Percentiles rank a stretch among this genome's conserved stretches.
Evolutionary conservation across 2,329 filamentous ascomycete genomes (phyloP).

Genomic region (Fusarium sp.): DNA sequence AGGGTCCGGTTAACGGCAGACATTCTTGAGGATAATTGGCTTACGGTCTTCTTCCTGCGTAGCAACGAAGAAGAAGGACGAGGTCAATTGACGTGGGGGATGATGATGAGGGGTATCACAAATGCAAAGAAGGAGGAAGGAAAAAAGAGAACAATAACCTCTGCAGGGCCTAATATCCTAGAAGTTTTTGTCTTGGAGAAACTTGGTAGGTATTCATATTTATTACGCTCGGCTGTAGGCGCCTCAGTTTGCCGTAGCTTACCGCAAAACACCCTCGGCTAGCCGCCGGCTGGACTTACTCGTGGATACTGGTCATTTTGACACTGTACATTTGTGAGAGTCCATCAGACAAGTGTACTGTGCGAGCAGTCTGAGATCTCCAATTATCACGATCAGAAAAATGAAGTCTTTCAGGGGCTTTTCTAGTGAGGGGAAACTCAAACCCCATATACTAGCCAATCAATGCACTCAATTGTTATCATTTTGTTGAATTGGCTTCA

Average conservation of each 20-base stretch:
- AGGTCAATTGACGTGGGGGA: constrained; percentile 17
- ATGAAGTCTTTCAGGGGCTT: not conserved
- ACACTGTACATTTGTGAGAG: not conserved
- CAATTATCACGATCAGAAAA: constrained; percentile 1
- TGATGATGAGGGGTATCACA: constrained; percentile 29
- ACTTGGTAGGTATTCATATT: constrained; percentile 33
- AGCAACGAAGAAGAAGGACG: constrained; percentile 15
- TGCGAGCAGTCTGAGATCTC: not conserved
- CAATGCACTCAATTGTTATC: not conserved
- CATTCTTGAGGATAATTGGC: constrained; percentile 49
- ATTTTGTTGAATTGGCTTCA: constrained; percentile 4
- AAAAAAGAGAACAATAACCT: constrained; percentile 8
- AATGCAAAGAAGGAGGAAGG: constrained; percentile 2
- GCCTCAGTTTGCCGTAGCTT: constrained; percentile 37
- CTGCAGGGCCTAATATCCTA: constrained; percentile 13
- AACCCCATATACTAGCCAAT: constrained; percentile 11
- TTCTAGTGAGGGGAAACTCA: constrained; percentile 10
- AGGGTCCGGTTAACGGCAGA: constrained; percentile 65
- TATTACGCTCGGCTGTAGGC: constrained; percentile 42
- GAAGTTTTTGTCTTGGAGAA: constrained; percentile 23
- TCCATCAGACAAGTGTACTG: not conserved
- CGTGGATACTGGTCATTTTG: not conserved
- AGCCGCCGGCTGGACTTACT: constrained; percentile 28
- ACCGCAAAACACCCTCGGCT: constrained; percentile 43
- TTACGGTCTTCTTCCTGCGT: constrained; percentile 16